Evolutionary conservation across 31 red algal genomes (phyloP), one percentile per base, ranked within the genome.

Genomic region (Bonnemaisonia californica): DNA sequence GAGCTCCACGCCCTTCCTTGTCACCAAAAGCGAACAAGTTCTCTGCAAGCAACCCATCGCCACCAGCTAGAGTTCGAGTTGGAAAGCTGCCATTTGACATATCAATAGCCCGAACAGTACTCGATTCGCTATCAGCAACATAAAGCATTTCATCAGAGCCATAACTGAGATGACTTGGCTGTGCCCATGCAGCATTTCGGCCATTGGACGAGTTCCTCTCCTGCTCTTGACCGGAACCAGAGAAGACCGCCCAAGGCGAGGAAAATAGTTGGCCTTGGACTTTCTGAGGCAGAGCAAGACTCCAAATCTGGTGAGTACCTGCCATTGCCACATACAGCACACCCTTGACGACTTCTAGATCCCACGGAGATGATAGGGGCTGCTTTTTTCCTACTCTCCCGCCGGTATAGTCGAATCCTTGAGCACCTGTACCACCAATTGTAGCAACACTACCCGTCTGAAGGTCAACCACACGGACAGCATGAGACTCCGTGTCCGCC

Each of bases 11-110:
- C 26, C 96, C 96, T 79, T 95, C 93, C 48, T 80, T 82, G 71
- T 98, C 96, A 24, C 96, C 96, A 85, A 86, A 98, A 23, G 89
- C 87, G 57, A 92, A 98, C 23, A 95, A 60, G 70, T 95, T 98
- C 34, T 95, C 84, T 11, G 92, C 57, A 51, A 98, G 77, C 3
- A 98, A 72, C 30, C 83, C 89, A 78, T 98, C 92, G 24, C 96
- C 96, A 54, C 96, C 96, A 31, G 88, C 92, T 45, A 98, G 40
- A 19, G 96, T 98, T 26, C 81, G 78, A 9, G 92, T 95, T 18
- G 94, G 82, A 71, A 81, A 74, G 27, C 11, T 40, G 12, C 35
- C 60, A 62, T 31, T 59, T 27, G 56, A 31, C 1, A 94, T 57
- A 16, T 90, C 83, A 40, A 98, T 83, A 35, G 62, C 83, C 22